Evolutionary conservation across 2,329 filamentous ascomycete genomes (phyloP).

Genomic region (Xylariaceae sp.): DNA sequence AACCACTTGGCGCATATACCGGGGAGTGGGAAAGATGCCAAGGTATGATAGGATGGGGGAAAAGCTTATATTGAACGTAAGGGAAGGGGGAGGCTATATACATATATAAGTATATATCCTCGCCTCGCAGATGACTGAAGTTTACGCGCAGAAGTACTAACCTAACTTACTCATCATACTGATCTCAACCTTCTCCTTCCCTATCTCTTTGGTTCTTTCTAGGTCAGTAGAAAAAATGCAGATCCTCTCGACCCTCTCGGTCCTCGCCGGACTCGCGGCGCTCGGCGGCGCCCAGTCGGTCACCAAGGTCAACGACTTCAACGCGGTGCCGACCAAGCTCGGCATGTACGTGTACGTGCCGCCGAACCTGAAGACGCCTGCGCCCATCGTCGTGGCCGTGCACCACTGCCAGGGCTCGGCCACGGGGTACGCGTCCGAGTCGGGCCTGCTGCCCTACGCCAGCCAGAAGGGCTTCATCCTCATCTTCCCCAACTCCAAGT

Average conservation of each 20-base stretch:
- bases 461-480: constrained; percentile 52
- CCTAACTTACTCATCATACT: no score
- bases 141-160: no score
- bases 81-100: no score
- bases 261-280: constrained; percentile 23
- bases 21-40: no score
- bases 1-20: no score
- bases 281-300: constrained; percentile 26
- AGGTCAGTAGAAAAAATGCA: constrained; percentile 16
- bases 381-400: constrained; percentile 46
- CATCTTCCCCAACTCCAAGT: constrained; percentile 41
- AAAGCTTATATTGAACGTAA: no score
- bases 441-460: constrained; percentile 47
- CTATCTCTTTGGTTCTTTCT: no score
- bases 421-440: constrained; percentile 44
- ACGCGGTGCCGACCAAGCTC: constrained; percentile 29
- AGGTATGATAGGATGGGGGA: no score
- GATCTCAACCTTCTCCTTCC: no score
- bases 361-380: constrained; percentile 28
- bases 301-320: constrained; percentile 30
- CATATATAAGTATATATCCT: no score
- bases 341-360: constrained; percentile 33
- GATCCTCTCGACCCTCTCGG: constrained; percentile 15
- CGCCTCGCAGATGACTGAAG: no score
- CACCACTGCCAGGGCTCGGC: constrained; percentile 54